A percentile compares a stretch with the other conserved stretches of the same genome.
These are phyloP conservation scores for Atalantia buxifolia DNA, from an alignment of 345 rosid genomes.

Conservation along the genomic window DNA sequence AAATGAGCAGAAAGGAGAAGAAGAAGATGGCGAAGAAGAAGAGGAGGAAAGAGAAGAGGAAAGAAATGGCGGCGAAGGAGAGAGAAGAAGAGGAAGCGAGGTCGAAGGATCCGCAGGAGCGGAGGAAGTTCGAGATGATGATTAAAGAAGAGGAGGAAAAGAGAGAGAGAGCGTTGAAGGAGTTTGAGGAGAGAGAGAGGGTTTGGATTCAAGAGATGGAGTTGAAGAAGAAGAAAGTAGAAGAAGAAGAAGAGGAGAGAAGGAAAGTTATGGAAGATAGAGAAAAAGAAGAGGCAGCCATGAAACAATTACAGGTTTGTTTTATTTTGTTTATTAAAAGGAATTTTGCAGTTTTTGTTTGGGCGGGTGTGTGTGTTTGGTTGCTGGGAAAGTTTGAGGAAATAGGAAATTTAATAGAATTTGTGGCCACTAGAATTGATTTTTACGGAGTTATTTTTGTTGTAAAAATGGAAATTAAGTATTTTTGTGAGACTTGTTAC, in stretches of 20 bases:
- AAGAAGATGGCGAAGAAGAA: constrained; percentile 74
- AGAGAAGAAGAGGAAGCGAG: constrained; percentile 56
- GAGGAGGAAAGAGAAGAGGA: constrained; percentile 75
- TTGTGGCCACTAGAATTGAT: neutral
- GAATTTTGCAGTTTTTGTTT: neutral
- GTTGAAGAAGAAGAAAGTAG: constrained; percentile 48
- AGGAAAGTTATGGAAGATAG: constrained; percentile 36
- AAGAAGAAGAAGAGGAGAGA: constrained; percentile 34
- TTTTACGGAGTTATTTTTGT: too few species aligned
- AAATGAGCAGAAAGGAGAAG: constrained; percentile 62
- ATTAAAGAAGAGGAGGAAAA: constrained; percentile 60
- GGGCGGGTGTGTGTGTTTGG: constrained; percentile 5
- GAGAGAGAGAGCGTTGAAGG: constrained; percentile 57
- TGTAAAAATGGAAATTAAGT: neutral
- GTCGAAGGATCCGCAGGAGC: constrained; percentile 68
- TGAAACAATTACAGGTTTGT: neutral
- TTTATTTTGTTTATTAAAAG: neutral
- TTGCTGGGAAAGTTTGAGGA: constrained; percentile 3
- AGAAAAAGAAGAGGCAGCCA: constrained; percentile 31
- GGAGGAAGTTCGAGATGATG: constrained; percentile 41
- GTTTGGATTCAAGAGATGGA: constrained; percentile 66
- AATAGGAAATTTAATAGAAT: neutral
- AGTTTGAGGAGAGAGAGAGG: constrained; percentile 81
- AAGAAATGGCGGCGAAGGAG: constrained; percentile 65
- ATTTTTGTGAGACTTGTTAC: neutral